Percentiles rank a stretch among this genome's conserved stretches.
These are phyloP conservation scores for Suaeda aralocaspica DNA, from an alignment of 148 eudicot species.

Conservation along the genomic window DNA sequence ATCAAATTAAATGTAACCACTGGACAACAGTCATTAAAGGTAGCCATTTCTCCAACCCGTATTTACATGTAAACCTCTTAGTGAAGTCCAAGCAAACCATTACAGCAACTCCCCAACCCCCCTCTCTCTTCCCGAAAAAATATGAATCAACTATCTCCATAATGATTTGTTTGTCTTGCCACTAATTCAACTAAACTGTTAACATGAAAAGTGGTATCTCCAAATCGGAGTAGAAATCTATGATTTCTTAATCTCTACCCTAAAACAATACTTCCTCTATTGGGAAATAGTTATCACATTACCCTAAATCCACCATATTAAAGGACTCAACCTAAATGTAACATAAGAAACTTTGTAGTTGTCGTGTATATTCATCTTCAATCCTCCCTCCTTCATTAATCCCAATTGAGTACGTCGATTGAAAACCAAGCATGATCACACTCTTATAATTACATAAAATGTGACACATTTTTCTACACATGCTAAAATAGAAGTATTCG, in stretches of 20 bases:
- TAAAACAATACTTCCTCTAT: neutral
- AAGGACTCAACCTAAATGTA: neutral
- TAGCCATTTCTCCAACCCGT: neutral
- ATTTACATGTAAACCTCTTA: neutral
- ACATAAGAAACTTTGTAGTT: neutral
- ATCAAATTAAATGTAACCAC: neutral
- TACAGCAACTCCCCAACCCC: neutral
- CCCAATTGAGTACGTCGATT: neutral
- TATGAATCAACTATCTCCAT: no score
- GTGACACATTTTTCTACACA: neutral
- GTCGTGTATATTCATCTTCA: neutral
- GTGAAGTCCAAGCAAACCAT: neutral
- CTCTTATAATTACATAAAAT: neutral
- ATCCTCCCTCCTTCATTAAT: neutral
- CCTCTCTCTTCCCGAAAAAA: no score
- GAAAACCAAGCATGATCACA: neutral
- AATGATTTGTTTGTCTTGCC: no score
- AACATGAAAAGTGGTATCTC: no score
- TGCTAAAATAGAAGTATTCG: neutral
- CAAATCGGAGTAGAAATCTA: no score
- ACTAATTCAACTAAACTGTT: no score
- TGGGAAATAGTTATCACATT: neutral
- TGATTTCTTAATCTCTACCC: neutral
- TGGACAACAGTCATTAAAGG: neutral
- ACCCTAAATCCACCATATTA: neutral